Base-by-base conservation (phyloP, 2,329 filamentous ascomycete genomes). In the Penicillium sp. region DNA sequence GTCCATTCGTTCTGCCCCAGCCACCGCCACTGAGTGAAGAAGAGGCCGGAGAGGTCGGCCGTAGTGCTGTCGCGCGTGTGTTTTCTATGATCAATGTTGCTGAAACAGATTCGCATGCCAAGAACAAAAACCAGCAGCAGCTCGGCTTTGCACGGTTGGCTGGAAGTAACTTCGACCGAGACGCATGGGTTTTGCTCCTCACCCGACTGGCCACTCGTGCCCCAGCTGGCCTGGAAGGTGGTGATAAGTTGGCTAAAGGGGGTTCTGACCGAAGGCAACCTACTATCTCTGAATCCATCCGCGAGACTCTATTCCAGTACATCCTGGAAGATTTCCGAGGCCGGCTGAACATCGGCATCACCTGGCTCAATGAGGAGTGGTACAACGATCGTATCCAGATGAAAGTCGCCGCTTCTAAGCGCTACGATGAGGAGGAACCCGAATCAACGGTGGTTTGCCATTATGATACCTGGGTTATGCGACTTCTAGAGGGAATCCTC, bases 301-400 rank as follows among this genome's bases (percentile, higher is more conserved):
- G 95, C 52, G 89, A 96, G 64, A 82, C 86, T 8, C 79, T 99
- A 1, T 95, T 92, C 74, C 83, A 85, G 53, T 97, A 96, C 72
- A 84, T 98, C 48, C 84, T 98, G 61, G 91, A 96, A 62, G 93
- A 98, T 71, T 99, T 96, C 77, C 87, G 93, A 53, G 87, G 84
- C 60, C 88, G 95, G 44, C 93, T 98, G 61, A 93, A 96, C 64
- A 85, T 95, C 22, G 93, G 92, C 1, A 91, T 98, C 51, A 88
- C 89, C 8, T 99, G 95, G 95, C 82, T 99, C 16, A 96, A 89
- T 66, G 95, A 99, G 73, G 95, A 99, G 76, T 99, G 95, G 93
- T 98, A 96, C 75, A 96, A 93, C 67, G 93, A 98, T 72, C 86
- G 81, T 44, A 75, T 91, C 31, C 78, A 82, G 52, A 70, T 77